Percentiles rank a stretch among this genome's conserved stretches.
Conservation (phyloP, 345 rosid species). For the Gossypium mustelinum region DNA sequence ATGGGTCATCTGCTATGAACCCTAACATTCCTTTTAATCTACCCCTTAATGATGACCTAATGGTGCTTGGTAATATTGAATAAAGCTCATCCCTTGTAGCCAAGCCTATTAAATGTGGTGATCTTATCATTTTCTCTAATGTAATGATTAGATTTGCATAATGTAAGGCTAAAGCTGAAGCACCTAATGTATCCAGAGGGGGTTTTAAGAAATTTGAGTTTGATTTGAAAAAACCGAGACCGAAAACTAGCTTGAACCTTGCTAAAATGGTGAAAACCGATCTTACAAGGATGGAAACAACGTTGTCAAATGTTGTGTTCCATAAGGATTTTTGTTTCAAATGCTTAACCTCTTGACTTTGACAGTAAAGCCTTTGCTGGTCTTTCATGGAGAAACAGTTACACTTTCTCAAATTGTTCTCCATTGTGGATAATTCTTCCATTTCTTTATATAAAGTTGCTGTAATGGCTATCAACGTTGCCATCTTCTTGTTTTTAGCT, state of each 20-base stretch:
- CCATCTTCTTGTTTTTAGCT: conserved; percentile 61
- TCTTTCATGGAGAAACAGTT: conserved; percentile 26
- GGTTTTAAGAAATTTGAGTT: conserved; percentile 63
- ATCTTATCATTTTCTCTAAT: conserved; percentile 89
- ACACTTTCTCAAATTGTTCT: conserved; percentile 48
- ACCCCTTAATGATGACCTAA: conserved; percentile 53
- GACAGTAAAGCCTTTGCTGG: conserved; percentile 58
- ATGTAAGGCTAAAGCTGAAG: conserved; percentile 73
- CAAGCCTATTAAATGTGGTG: conserved; percentile 84
- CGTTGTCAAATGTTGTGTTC: conserved; percentile 73
- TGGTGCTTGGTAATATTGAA: conserved; percentile 74
- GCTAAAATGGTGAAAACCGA: conserved; percentile 68
- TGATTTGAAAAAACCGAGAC: conserved; percentile 62
- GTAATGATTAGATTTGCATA: conserved; percentile 80
- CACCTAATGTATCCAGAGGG: conserved; percentile 66
- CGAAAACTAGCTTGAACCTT: conserved; percentile 67
- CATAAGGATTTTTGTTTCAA: conserved; percentile 80
- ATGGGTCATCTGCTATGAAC: conserved; percentile 65
- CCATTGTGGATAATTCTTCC: conserved; percentile 65
- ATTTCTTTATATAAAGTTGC: conserved; percentile 67
- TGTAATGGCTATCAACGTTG: conserved; percentile 61
- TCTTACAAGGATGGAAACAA: conserved; percentile 50
- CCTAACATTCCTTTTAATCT: conserved; percentile 68
- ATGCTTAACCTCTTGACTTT: conserved; percentile 73
- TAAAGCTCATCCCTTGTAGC: conserved; percentile 90